Evolutionary conservation across 192 early-diverging fungal species (phyloP).

Genomic region (Backusella morwellensis): DNA sequence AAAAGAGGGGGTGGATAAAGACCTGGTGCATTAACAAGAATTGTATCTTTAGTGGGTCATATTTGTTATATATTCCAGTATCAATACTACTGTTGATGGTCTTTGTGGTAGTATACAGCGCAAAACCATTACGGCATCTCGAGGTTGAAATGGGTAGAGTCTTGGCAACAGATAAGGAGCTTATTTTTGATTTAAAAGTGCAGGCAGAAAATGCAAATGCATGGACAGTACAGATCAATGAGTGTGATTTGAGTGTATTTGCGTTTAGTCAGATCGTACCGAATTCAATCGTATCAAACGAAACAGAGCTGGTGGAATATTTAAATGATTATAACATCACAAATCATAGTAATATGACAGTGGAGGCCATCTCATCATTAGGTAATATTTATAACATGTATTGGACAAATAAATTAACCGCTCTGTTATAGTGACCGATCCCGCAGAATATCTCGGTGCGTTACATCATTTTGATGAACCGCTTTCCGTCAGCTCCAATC

Average conservation of each 20-base stretch:
- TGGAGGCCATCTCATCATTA: neutral
- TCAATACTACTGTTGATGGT: neutral
- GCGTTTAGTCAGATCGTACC: constrained; percentile 44
- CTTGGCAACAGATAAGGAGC: constrained; percentile 64
- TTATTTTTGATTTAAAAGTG: constrained; percentile 65
- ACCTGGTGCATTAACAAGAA: neutral
- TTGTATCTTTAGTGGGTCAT: neutral
- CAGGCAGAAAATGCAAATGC: constrained; percentile 55
- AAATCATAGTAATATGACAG: neutral
- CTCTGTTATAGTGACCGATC: neutral
- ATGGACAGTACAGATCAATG: constrained; percentile 54
- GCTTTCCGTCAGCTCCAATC: constrained; percentile 16
- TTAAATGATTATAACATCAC: neutral
- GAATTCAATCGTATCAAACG: neutral
- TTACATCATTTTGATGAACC: constrained; percentile 35
- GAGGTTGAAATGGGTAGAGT: constrained; percentile 53
- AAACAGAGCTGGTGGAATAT: neutral
- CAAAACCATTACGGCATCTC: constrained; percentile 19
- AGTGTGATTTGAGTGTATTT: constrained; percentile 63
- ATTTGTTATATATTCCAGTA: neutral
- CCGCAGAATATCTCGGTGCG: constrained; percentile 37
- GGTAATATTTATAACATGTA: neutral
- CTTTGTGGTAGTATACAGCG: constrained; percentile 11
- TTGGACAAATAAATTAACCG: neutral
- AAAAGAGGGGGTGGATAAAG: neutral